A percentile compares a stretch with the other conserved stretches of the same genome.
These are phyloP conservation scores for Coelastrella sp. DNA, from an alignment of 139 green algal species.

Conservation along the genomic window DNA sequence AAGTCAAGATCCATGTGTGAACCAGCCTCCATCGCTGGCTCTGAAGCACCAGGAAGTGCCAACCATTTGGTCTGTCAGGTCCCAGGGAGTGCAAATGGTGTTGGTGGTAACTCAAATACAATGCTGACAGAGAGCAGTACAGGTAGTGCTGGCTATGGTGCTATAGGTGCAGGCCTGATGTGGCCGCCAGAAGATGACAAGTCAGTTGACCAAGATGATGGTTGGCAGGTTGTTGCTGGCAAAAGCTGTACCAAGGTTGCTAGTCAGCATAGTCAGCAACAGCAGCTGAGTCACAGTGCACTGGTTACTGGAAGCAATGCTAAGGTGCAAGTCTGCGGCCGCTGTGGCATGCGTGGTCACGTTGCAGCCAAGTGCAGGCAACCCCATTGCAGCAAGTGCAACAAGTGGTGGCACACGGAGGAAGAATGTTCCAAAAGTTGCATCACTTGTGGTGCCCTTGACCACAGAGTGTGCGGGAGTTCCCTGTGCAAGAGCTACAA, in stretches of 20 bases:
- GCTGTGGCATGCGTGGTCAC: slow-evolving; percentile 41
- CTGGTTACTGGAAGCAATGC: not conserved
- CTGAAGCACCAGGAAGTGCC: not conserved
- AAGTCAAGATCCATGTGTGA: not conserved
- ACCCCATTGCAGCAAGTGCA: slow-evolving; percentile 35
- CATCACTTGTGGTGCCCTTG: slow-evolving; percentile 10
- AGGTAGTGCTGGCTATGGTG: slow-evolving; percentile 13
- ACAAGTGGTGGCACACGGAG: slow-evolving; percentile 39
- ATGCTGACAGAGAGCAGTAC: not conserved
- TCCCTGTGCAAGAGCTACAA: slow-evolving; percentile 45
- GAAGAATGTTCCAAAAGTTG: slow-evolving; percentile 20
- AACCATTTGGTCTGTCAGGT: not conserved
- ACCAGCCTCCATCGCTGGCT: not conserved
- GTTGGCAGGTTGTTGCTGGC: slow-evolving; percentile 34
- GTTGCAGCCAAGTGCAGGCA: slow-evolving; percentile 9
- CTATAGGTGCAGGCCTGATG: not conserved
- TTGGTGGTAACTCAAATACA: not conserved
- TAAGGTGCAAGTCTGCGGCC: slow-evolving; percentile 26
- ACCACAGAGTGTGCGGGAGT: not conserved
- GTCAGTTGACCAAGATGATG: slow-evolving; percentile 21
- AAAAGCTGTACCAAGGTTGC: not conserved
- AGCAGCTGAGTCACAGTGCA: not conserved
- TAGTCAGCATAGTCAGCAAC: not conserved
- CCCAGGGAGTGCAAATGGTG: not conserved
- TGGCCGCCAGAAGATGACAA: slow-evolving; percentile 27